Conservation (phyloP, 2,329 filamentous ascomycete genomes). For the Bipolaris gigantea region DNA sequence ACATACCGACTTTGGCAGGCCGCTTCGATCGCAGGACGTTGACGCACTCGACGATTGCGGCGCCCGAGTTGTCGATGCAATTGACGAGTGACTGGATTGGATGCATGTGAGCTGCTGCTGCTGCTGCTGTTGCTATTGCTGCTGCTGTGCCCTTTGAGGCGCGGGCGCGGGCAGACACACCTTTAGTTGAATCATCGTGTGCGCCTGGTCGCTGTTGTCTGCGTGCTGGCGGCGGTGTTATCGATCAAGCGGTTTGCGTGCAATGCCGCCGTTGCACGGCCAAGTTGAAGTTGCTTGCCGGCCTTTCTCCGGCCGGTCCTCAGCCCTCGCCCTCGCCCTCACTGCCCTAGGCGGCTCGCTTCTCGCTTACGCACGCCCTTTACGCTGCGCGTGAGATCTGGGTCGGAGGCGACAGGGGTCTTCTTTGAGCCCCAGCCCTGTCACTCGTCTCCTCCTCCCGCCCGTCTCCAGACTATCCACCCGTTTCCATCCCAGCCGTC, state of each 20-base stretch:
- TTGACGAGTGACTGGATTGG: conserved; percentile 79
- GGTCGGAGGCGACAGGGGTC: conserved; percentile 10
- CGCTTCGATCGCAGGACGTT: conserved; percentile 89
- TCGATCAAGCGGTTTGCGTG: conserved; percentile 1
- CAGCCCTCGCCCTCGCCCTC: not conserved
- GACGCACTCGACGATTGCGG: conserved; percentile 94
- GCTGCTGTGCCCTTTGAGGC: conserved; percentile 12
- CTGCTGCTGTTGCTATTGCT: conserved; percentile 17
- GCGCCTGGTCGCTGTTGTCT: not conserved
- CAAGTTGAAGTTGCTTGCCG: conserved; percentile 5
- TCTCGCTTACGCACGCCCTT: conserved; percentile 9
- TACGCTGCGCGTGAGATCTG: conserved; percentile 6
- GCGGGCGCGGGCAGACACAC: conserved; percentile 22
- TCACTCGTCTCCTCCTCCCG: conserved; percentile 13
- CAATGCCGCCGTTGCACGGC: conserved; percentile 3
- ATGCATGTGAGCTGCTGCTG: conserved; percentile 57
- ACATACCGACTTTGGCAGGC: conserved; percentile 82
- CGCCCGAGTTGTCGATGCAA: conserved; percentile 99
- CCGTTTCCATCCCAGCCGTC: conserved; percentile 21
- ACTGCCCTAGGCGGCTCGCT: conserved; percentile 6
- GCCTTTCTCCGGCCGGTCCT: conserved; percentile 1
- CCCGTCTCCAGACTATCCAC: conserved; percentile 23
- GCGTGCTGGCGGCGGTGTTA: conserved; percentile 13
- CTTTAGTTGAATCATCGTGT: conserved; percentile 46
- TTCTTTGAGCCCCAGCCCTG: conserved; percentile 16